phyloP scores from a whole-genome alignment of 768 basidiomycete genomes.

The Suillus bovinus region DNA sequence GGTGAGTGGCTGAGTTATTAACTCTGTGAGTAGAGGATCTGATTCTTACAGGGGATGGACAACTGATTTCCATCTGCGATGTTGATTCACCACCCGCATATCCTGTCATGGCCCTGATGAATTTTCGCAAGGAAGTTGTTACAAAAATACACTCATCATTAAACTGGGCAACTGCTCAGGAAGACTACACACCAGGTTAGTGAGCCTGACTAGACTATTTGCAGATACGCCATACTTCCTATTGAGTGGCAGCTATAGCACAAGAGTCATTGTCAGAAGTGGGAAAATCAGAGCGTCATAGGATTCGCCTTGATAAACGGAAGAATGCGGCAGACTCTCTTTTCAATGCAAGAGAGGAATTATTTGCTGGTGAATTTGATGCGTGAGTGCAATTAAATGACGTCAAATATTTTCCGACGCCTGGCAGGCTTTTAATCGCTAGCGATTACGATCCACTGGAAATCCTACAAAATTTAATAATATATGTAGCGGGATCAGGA shows the following conservation, averaged over 20 bases:
- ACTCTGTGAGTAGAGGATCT: not conserved
- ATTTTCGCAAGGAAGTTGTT: conserved; percentile 63
- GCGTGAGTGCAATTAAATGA: conserved; percentile 45
- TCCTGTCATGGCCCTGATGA: conserved; percentile 82
- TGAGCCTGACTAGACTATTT: conserved; percentile 3
- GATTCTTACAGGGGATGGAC: conserved; percentile 62
- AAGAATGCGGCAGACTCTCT: conserved; percentile 68
- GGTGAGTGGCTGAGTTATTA: conserved; percentile 43
- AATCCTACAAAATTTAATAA: conserved; percentile 68
- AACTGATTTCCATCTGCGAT: conserved; percentile 82
- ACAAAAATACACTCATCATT: conserved; percentile 61
- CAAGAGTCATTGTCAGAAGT: not conserved
- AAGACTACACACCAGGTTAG: conserved; percentile 69
- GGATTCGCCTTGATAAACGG: conserved; percentile 71
- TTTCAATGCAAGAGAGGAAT: conserved; percentile 66
- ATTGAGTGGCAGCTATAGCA: not conserved
- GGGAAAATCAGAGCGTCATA: conserved; percentile 63
- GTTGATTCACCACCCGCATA: conserved; percentile 93
- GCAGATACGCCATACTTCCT: not conserved
- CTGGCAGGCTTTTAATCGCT: conserved; percentile 68
- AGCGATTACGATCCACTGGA: conserved; percentile 85
- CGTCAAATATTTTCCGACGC: conserved; percentile 2
- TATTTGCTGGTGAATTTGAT: conserved; percentile 88
- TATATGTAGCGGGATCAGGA: conserved; percentile 83
- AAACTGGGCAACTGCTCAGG: conserved; percentile 90